Evolutionary conservation across 805 yeast species (phyloP).

Genomic region (Cyberlindnera maritima): DNA sequence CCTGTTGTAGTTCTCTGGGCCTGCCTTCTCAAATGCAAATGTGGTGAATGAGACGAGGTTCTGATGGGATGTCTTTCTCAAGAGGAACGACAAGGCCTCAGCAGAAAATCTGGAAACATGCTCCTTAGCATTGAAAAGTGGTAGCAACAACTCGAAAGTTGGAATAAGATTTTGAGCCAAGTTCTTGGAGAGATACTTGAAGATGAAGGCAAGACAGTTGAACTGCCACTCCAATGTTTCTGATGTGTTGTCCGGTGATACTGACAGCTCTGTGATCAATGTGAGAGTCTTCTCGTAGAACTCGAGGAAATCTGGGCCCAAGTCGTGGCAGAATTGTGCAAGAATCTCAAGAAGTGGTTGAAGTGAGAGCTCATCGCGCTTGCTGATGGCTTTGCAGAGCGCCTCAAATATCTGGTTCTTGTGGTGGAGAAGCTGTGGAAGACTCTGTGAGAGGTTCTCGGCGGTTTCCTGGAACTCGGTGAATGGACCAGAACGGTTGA

Average conservation of each 20-base stretch:
- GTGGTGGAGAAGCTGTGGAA: conserved; percentile 80
- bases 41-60: conserved; percentile 46
- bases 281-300: conserved; percentile 56
- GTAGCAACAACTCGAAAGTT: conserved; percentile 64
- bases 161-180: conserved; percentile 62
- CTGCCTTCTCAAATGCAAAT: conserved; percentile 37
- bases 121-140: conserved; percentile 61
- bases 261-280: conserved; percentile 49
- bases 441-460: conserved; percentile 55
- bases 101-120: conserved; percentile 81
- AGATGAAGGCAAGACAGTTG: conserved; percentile 80
- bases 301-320: conserved; percentile 85
- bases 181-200: conserved; percentile 76
- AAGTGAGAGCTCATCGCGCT: conserved; percentile 65
- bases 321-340: conserved; percentile 85
- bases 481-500: conserved; percentile 73
- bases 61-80: conserved; percentile 60
- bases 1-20: conserved; percentile 46
- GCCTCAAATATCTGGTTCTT: conserved; percentile 56
- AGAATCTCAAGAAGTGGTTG: conserved; percentile 80
- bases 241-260: conserved; percentile 41
- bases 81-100: conserved; percentile 81
- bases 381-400: conserved; percentile 44
- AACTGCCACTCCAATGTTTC: conserved; percentile 79
- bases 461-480: conserved; percentile 58